Evolutionary conservation across 2,329 filamentous ascomycete genomes (phyloP), one percentile per base, ranked within the genome.

Genomic region (Hypoxylon sp.): DNA sequence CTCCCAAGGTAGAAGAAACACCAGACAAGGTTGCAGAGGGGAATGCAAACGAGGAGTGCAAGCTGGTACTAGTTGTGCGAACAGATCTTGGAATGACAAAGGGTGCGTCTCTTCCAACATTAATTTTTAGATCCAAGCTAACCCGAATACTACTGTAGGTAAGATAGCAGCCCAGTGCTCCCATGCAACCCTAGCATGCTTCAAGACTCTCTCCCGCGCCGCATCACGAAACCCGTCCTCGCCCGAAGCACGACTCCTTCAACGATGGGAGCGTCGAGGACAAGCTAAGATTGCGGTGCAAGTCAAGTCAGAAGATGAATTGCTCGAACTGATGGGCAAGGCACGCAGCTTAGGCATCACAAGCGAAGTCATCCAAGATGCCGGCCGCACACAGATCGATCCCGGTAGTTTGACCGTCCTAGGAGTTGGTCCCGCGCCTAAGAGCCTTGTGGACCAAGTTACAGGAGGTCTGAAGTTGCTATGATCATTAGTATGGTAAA

Each of bases 51-150:
- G 92, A 97, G 72, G 92, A 97, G 71, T 96, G 93, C 77, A 97
- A 97, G 75, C 78, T 97, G 50, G 90, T 97, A 9, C 77, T 99
- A 23, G 90, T 96, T 3, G 93, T 97, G 46, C 78, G 94, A 68
- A 96, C 91, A 12, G 94, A 99, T 75, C 73, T 99, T 65, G 93
- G 93, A 64, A 99, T 99, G 94, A 94, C 89, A 7, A 97, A 96
- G 76, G 93, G 93, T 94, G 77, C 30, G 78, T 70, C 8, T 26
- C 35, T 17, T 1, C 25, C 27, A 12, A 16, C 36, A n/a, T 45
- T 26, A 20, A 35, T n/a, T n/a, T n/a, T n/a, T n/a, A 55, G 32
- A 11, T 7, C 23, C 26, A 8, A 19, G 27, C 37, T 51, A 50
- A 61, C 21, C 17, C 30, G 7, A n/a, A 17, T 9, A 35, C 19